Evolutionary conservation across 441 rosid genomes (phyloP), one percentile per base, ranked within the genome.

Genomic region (Bocquillonia castaneifolia): DNA sequence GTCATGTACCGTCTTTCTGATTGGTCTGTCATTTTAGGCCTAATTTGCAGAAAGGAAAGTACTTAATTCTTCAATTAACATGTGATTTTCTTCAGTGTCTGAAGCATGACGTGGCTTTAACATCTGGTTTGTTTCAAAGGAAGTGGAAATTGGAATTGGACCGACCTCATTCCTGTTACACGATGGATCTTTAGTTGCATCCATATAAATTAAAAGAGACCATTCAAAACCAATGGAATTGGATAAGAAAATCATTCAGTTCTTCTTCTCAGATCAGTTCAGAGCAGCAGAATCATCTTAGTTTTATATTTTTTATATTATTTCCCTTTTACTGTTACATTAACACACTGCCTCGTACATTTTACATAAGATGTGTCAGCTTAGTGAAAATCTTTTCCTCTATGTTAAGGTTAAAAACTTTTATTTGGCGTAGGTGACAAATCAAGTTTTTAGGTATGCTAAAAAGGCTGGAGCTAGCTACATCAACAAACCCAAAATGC

Each of bases 401-500:
- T 6, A 8, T 51, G 55, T n/a, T 1, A 51, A 22, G 28, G n/a
- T n/a, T n/a, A 5, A 3, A 51, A n/a, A 51, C 8, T 51, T 23
- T n/a, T n/a, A n/a, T n/a, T n/a, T n/a, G n/a, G n/a, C 9, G 48
- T 69, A 92, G 98, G 97, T 93, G 78, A 93, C 98, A 25, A 93
- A 93, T 69, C 97, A 93, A 75, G 98, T 93, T 74, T 93, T 93
- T 50, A 80, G 98, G 77, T 87, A 77, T 61, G 98, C 98, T 0
- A 93, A 89, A 82, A 91, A 86, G 78, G 86, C 92, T 0, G 98
- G 98, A 12, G 98, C 97, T 14, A 89, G 89, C 81, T 88, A 89
- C 78, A 93, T 93, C 42, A 93, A 93, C 92, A 93, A 93, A 83
- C 98, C 98, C 12, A 93, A 93, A 77, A 93, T 93, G 97, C 76